Percentiles rank a stretch among this genome's conserved stretches.
phyloP scores from a whole-genome alignment of 192 early-diverging fungal genomes.

The Rhizophagus clarus region DNA sequence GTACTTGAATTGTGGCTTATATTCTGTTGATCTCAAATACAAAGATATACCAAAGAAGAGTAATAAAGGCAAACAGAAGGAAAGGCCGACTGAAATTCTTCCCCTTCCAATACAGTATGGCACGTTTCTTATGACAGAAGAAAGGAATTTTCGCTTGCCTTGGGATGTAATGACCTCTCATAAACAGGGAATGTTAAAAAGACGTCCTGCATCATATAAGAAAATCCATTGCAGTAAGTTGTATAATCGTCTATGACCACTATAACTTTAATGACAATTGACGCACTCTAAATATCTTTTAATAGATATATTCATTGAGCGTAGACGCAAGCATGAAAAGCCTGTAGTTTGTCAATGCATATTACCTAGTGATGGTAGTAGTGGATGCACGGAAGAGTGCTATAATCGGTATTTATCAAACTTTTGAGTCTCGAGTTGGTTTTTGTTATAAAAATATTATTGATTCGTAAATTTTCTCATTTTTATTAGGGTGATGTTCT shows the following conservation, averaged over 20 bases:
- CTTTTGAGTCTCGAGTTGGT: neutral
- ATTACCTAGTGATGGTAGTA: conserved; percentile 51
- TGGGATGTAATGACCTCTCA: conserved; percentile 63
- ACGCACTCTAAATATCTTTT: neutral
- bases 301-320: conserved; percentile 75
- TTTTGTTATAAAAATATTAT: neutral
- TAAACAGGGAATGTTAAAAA: conserved; percentile 36
- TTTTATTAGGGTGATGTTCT: conserved; percentile 59
- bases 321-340: conserved; percentile 60
- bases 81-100: conserved; percentile 37
- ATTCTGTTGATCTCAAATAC: conserved; percentile 43
- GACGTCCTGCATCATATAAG: conserved; percentile 50
- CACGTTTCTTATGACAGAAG: conserved; percentile 48
- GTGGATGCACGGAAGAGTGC: conserved; percentile 71
- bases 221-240: conserved; percentile 60
- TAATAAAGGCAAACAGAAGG: neutral
- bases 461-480: neutral
- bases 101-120: conserved; percentile 67
- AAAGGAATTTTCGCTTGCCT: conserved; percentile 66
- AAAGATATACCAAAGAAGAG: conserved; percentile 13
- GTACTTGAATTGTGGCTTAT: conserved; percentile 47
- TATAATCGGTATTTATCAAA: conserved; percentile 57
- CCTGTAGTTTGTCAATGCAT: conserved; percentile 63
- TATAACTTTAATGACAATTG: neutral
- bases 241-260: neutral